Base-by-base conservation (phyloP, 257 asterid genomes). In the Rhazya stricta region DNA sequence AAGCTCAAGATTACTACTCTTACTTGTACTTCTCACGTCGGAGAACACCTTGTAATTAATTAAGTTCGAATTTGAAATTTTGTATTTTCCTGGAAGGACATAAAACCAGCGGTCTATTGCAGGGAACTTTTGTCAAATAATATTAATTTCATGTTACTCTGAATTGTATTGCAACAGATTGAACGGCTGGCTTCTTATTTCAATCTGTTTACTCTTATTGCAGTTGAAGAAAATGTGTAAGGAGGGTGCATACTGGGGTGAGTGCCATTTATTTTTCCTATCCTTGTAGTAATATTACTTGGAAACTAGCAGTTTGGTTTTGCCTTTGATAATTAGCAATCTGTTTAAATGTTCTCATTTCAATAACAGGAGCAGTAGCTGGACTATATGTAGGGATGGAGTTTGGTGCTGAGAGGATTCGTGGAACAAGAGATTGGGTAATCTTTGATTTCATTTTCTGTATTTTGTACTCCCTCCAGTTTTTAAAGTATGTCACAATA, bases 241-340 rank as follows among this genome's bases (percentile, higher is more conserved):
- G 78, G 97, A 93, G 83, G 96, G 94, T 71, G 98, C 94, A 79
- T 89, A 89, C 77, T 91, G 98, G 98, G 98, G 98, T 93, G 71
- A 83, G 96, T 78, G 9, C 23, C 56, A 30, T 73, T 67, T 78
- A 25, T 65, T 63, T 80, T 43, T 43, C 30, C 74, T 57, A 46
- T 71, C 6, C 30, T 4, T n/a, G 2, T 65, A 42, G 56, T 50
- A 9, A 45, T 45, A 62, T 21, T 12, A 51, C 57, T 51, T 25
- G 36, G 53, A 11, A 8, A 34, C 16, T 1, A 27, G 42, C 36
- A 13, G 9, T 61, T 46, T 69, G 63, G 30, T 32, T 23, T 29
- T 69, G 21, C 15, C 15, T 60, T 34, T 10, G 3, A 25, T 21
- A 12, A 23, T 27, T 66, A 15, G 11, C 46, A 50, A 45, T 61